phyloP scores from a whole-genome alignment of 1,139 yeast genomes.

The Hyphopichia khmerensis region DNA sequence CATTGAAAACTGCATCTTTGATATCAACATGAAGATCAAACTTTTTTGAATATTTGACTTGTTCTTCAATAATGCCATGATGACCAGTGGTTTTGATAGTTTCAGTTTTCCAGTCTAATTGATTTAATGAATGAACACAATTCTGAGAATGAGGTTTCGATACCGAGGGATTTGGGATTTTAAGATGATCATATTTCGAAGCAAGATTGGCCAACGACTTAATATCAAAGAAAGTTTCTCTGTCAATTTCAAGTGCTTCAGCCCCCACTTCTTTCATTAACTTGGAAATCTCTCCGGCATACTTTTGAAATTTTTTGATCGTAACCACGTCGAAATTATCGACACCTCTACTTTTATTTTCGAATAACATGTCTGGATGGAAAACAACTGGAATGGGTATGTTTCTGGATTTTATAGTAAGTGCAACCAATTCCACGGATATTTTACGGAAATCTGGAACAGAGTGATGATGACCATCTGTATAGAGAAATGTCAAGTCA shows the following conservation, averaged over 20 bases:
- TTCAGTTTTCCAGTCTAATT: slow-evolving; percentile 23
- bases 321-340: slow-evolving; percentile 35
- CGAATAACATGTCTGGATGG: slow-evolving; percentile 36
- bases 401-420: slow-evolving; percentile 32
- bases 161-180: slow-evolving; percentile 13
- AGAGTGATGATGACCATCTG: slow-evolving; percentile 15
- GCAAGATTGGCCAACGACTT: slow-evolving; percentile 35
- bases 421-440: slow-evolving; percentile 29
- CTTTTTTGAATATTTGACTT: slow-evolving; percentile 17
- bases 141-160: slow-evolving; percentile 4
- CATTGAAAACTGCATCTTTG: slow-evolving; percentile 11
- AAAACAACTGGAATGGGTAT: slow-evolving; percentile 39
- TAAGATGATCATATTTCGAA: slow-evolving; percentile 24
- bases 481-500: slow-evolving; percentile 22
- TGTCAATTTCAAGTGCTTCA: slow-evolving; percentile 23
- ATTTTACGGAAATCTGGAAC: slow-evolving; percentile 32
- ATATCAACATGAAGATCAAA: slow-evolving; percentile 22
- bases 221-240: slow-evolving; percentile 26
- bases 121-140: slow-evolving; percentile 4
- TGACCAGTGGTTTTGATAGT: slow-evolving; percentile 10
- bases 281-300: slow-evolving; percentile 29
- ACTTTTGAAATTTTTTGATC: slow-evolving; percentile 30
- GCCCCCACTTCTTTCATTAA: slow-evolving; percentile 24
- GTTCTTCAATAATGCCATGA: slow-evolving; percentile 14
- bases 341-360: slow-evolving; percentile 26